A percentile compares a stretch with the other conserved stretches of the same genome.
Conservation (phyloP, 176 grass and related monocot species). For the Tuctoria greenei region DNA sequence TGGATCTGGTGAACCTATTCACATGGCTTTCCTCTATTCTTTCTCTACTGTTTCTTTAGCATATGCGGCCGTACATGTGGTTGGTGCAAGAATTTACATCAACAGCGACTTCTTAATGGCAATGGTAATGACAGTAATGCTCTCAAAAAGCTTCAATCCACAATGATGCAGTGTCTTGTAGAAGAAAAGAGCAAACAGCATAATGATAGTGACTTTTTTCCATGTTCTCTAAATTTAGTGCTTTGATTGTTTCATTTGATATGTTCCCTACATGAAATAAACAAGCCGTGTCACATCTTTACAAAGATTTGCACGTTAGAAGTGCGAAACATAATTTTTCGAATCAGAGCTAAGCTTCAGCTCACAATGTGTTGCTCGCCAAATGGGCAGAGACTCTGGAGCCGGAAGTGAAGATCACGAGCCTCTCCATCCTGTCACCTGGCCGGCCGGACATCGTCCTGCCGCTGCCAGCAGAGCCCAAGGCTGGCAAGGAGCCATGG, state of each 20-base stretch:
- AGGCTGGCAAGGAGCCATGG: slow-evolving; percentile 53
- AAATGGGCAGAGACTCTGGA: slow-evolving; percentile 57
- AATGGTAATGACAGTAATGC: background rate
- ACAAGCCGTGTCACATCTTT: background rate
- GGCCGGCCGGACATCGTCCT: slow-evolving; percentile 67
- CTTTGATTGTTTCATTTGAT: background rate
- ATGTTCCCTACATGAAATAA: background rate
- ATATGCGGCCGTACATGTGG: background rate
- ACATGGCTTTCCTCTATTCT: background rate
- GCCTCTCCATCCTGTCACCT: slow-evolving; percentile 66
- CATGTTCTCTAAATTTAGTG: background rate
- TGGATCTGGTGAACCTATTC: background rate
- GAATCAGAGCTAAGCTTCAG: background rate
- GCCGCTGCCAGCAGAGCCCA: slow-evolving; percentile 58
- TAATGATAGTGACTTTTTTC: background rate
- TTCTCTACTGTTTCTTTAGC: background rate
- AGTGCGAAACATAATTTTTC: background rate
- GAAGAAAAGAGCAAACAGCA: background rate
- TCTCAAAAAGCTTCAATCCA: slow-evolving; percentile 4
- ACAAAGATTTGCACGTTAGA: background rate
- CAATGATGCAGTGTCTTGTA: slow-evolving; percentile 25
- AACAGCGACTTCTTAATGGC: background rate
- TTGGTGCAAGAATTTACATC: background rate
- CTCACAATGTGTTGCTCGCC: background rate
- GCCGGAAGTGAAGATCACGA: slow-evolving; percentile 82